Percentiles rank a stretch among this genome's conserved stretches.
phyloP scores from a whole-genome alignment of 169 alveolate species.

The Perkinsus chesapeaki region DNA sequence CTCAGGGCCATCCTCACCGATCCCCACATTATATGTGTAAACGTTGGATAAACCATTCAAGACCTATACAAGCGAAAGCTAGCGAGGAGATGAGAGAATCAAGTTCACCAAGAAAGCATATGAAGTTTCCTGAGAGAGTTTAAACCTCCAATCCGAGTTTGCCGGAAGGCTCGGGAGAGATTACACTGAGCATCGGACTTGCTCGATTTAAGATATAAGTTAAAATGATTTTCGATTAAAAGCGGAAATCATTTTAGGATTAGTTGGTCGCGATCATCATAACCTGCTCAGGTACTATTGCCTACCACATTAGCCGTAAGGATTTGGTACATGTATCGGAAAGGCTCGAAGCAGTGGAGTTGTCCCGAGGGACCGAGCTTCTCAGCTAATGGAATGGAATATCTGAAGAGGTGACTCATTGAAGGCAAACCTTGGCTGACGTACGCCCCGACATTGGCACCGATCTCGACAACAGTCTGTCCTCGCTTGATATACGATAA shows the following conservation, averaged over 20 bases:
- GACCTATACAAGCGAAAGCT: background rate
- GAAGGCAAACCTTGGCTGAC: background rate
- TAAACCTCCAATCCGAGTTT: too few species aligned
- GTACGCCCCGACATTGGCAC: background rate
- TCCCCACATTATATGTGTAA: background rate
- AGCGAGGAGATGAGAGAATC: too few species aligned
- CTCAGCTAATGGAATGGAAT: background rate
- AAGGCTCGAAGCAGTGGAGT: background rate
- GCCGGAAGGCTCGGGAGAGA: too few species aligned
- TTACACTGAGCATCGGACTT: too few species aligned
- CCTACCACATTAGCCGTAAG: background rate
- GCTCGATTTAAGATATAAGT: too few species aligned
- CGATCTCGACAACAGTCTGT: background rate
- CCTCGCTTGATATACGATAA: background rate
- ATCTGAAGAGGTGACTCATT: background rate
- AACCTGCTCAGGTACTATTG: too few species aligned
- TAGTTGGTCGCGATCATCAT: too few species aligned
- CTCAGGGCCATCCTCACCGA: background rate
- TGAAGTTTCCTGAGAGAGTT: too few species aligned
- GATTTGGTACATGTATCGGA: background rate
- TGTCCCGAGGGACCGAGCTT: background rate
- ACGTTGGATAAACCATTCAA: background rate
- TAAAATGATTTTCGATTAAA: too few species aligned
- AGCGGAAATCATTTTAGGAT: too few species aligned
- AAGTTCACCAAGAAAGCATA: too few species aligned